These are phyloP conservation scores for Boletus insuetus DNA, from an alignment of 768 basidiomycete genomes.

Conservation along the genomic window DNA sequence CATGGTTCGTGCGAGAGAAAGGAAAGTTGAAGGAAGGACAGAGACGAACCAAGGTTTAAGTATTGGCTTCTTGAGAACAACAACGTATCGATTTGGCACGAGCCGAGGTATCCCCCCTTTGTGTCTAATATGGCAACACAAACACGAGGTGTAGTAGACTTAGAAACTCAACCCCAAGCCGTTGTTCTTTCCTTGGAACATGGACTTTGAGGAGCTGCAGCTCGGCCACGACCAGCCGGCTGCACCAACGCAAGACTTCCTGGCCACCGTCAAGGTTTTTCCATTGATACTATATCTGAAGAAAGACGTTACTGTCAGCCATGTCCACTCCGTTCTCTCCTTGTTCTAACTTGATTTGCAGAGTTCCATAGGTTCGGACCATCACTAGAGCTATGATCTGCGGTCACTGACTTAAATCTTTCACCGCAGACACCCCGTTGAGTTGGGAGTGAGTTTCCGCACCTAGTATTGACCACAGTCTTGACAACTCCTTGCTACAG, in stretches of 20 bases:
- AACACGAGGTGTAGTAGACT: not conserved
- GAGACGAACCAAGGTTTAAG: slow-evolving; percentile 18
- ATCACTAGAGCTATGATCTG: not conserved
- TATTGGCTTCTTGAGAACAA: slow-evolving; percentile 35
- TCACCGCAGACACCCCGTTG: slow-evolving; percentile 57
- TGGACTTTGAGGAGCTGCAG: slow-evolving; percentile 37
- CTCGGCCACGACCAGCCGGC: slow-evolving; percentile 32
- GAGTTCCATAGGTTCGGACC: slow-evolving; percentile 29
- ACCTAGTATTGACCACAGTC: not conserved
- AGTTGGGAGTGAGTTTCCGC: slow-evolving; percentile 69
- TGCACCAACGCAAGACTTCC: slow-evolving; percentile 54
- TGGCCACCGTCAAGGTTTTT: slow-evolving; percentile 70
- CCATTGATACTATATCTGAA: slow-evolving; percentile 76
- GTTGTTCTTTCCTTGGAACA: slow-evolving; percentile 13
- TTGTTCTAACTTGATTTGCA: slow-evolving; percentile 12
- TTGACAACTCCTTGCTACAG: slow-evolving; percentile 34
- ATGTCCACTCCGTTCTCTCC: slow-evolving; percentile 9
- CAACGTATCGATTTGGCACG: slow-evolving; percentile 30
- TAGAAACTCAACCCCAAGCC: not conserved
- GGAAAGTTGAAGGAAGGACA: slow-evolving; percentile 29
- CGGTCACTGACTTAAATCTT: not conserved
- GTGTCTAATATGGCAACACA: slow-evolving; percentile 21
- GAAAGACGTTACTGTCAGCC: slow-evolving; percentile 63
- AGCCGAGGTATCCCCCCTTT: slow-evolving; percentile 16
- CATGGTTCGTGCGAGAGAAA: slow-evolving; percentile 47